Evolutionary conservation across 2,329 filamentous ascomycete species (phyloP), one percentile per base, ranked within the genome.

Genomic region (Hypoxylon rubiginosum): DNA sequence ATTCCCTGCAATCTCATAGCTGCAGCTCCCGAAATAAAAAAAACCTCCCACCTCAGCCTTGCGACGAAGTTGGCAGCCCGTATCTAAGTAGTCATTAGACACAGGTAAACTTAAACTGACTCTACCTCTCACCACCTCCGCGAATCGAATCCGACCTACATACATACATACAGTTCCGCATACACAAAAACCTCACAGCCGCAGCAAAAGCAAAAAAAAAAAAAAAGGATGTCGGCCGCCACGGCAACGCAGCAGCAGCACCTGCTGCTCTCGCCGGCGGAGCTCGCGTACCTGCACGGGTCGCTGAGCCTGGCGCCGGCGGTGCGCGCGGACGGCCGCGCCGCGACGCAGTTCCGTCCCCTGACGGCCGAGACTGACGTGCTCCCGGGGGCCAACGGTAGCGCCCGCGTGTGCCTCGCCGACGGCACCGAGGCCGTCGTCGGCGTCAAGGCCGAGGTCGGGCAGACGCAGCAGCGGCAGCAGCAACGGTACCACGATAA

Each of bases 351-450:
- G 79, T 98, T 98, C 84, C 92, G 96, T 3, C 93, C 95, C 0
- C 84, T 99, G 62, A 89, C 91, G 17, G 96, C 96, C 64, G 96
- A 99, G 82, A 94, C 92, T 58, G 92, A 93, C 62, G 92, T 98
- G 61, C 86, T 99, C 0, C 94, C 96, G 0, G 90, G 91, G 50
- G 91, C 95, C 15, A 97, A 98, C 76, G 96, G 96, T 66, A 97
- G 92, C 79, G 95, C 96, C 64, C 89, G 97, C 34, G 91, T 99
- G 50, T 97, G 95, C 71, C 97, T 98, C 77, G 90, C 94, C 3
- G 96, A 99, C 78, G 96, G 96, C 54, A 97, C 94, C 1, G 96
- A 99, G 80, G 96, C 96, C 6, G 91, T 99, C 66, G 96, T 97
- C 5, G 96, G 96, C 49, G 91, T 97, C 66, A 99, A 98, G 82